Evolutionary conservation across 805 yeast species (phyloP).

Genomic region (Scheffersomyces stipitis): DNA sequence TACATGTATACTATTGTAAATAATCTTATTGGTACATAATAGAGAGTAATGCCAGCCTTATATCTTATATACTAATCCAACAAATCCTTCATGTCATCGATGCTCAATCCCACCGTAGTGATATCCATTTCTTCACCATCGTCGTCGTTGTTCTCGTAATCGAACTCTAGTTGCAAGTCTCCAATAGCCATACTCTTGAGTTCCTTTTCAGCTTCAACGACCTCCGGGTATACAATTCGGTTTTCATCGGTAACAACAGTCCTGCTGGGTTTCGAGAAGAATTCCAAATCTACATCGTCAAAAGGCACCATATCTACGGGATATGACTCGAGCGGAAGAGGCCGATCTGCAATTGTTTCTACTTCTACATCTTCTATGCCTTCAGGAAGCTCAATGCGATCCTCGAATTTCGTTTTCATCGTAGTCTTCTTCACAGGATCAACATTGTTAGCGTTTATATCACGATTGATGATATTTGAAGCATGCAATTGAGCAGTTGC

Average conservation of each 20-base stretch:
- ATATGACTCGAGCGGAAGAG: not conserved
- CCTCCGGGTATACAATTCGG: conserved; percentile 11
- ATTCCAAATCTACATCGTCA: conserved; percentile 19
- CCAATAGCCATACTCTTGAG: conserved; percentile 13
- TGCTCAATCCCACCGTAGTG: conserved; percentile 27
- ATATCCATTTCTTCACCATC: conserved; percentile 10
- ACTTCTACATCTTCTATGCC: too few species aligned
- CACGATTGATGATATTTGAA: conserved; percentile 12
- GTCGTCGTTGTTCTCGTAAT: conserved; percentile 10
- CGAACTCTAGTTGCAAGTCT: conserved; percentile 9
- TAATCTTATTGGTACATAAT: too few species aligned
- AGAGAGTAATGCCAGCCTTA: too few species aligned
- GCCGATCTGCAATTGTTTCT: not conserved
- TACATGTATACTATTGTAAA: too few species aligned
- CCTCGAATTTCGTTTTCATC: not conserved
- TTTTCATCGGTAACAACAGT: conserved; percentile 19
- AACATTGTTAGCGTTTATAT: conserved; percentile 12
- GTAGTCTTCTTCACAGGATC: conserved; percentile 29
- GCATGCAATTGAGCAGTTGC: conserved; percentile 19
- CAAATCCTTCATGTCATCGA: conserved; percentile 34
- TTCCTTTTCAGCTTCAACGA: conserved; percentile 10
- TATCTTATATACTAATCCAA: conserved; percentile 37
- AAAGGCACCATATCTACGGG: conserved; percentile 49
- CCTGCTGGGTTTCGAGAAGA: conserved; percentile 23
- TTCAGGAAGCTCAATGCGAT: conserved; percentile 11